Evolutionary conservation across 2,329 filamentous ascomycete genomes (phyloP).

Genomic region (Microcera coccophila): DNA sequence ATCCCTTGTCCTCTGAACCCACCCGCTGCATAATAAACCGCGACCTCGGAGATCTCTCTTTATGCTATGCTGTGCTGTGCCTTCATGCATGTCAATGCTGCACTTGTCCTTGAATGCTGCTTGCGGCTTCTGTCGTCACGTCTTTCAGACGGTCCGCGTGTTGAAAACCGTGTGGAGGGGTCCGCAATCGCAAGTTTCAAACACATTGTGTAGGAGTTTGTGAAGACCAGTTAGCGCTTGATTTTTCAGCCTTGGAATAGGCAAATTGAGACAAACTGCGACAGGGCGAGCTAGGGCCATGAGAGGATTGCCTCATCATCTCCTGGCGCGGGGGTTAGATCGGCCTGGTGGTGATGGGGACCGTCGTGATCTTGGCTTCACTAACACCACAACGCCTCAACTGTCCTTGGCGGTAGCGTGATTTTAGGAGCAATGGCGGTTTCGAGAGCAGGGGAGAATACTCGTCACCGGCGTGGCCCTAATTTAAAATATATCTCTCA

Average conservation of each 20-base stretch:
- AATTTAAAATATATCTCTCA: constrained; percentile 2
- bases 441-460: constrained; percentile 10
- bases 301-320: constrained; percentile 22
- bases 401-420: constrained; percentile 17
- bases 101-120: too few species aligned
- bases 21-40: constrained; percentile 18
- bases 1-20: constrained; percentile 16
- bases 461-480: neutral
- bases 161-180: too few species aligned
- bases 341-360: neutral
- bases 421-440: constrained; percentile 15
- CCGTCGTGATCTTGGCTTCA: constrained; percentile 7
- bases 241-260: too few species aligned
- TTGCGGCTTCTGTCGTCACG: too few species aligned
- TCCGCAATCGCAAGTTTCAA: too few species aligned
- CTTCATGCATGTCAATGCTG: neutral
- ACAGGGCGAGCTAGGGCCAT: constrained; percentile 14
- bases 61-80: neutral
- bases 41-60: constrained; percentile 15
- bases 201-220: too few species aligned
- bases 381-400: constrained; percentile 18
- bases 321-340: constrained; percentile 1
- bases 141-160: too few species aligned
- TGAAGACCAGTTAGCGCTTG: too few species aligned
- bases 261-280: constrained; percentile 10